Evolutionary conservation across 129 eudicot genomes (phyloP), one percentile per base, ranked within the genome.

Genomic region (Arctium minus): DNA sequence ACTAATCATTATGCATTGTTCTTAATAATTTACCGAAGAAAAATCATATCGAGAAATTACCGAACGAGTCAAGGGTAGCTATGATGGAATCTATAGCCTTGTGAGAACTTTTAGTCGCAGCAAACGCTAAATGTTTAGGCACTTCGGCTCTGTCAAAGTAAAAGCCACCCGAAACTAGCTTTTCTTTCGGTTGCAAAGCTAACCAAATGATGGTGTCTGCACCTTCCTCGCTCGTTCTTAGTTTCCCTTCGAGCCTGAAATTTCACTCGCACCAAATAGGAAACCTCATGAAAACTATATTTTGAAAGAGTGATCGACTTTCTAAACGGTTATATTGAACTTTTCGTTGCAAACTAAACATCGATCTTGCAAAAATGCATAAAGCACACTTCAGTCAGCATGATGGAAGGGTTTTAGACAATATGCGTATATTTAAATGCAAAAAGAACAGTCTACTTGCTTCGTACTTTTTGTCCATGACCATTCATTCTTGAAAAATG

Each of bases 91-190:
- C 90, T 32, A 95, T 92, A 50, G 82, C 87, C 77, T 40, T 29
- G 60, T 88, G 91, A 73, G 97, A 90, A 15, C 90, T 88, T 72
- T 50, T 38, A 6, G 97, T 95, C 53, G 86, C 97, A 42, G 90
- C 78, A 42, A 91, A 86, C 5, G 85, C 68, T 81, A 95, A 85
- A 88, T 95, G 97, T 73, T 95, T 92, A 3, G 97, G 84, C 29
- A 92, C 97, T 88, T 91, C 92, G 7, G 92, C 88, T 86, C 98
- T 90, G 46, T 95, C 98, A 76, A 95, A 95, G 82, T 95, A 95
- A 73, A 95, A 91, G 35, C 88, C 92, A 80, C 97, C 98, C 0
- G 97, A 80, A 0, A 79, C 88, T 65, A 95, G 84, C 60, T 89
- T 95, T 74, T 95, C 91, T 86, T 87, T 92, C 0, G 97, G 94